These are phyloP conservation scores for Pachyrhizus erosus DNA, from an alignment of 306 rosid species.

Conservation along the genomic window DNA sequence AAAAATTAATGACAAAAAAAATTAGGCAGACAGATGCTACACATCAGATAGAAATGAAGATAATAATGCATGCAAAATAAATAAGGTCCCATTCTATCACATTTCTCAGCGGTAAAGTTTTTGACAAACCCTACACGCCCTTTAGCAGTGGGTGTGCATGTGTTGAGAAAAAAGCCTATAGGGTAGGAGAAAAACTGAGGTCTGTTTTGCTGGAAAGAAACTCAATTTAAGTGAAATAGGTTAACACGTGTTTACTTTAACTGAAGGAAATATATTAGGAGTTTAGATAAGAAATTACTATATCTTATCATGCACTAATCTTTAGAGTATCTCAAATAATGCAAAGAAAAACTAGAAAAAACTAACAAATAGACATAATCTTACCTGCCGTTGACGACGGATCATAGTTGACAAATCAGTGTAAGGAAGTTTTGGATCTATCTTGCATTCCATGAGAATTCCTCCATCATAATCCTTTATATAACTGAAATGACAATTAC, in stretches of 20 bases:
- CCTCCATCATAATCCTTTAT: slow-evolving; percentile 99
- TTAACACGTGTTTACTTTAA: background rate
- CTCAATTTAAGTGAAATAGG: background rate
- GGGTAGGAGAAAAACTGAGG: background rate
- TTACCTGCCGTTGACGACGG: slow-evolving; percentile 93
- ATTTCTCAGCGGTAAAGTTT: background rate
- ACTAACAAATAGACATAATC: slow-evolving; percentile 12
- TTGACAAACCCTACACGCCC: slow-evolving; percentile 17
- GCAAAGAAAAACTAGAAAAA: slow-evolving; percentile 36
- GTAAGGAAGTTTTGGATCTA: slow-evolving; percentile 93
- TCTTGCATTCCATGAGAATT: slow-evolving; percentile 96
- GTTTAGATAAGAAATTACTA: background rate
- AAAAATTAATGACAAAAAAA: slow-evolving; percentile 28
- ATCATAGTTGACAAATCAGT: slow-evolving; percentile 94
- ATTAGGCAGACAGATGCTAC: slow-evolving; percentile 12
- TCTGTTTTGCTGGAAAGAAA: background rate
- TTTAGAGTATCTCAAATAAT: background rate
- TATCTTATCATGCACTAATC: background rate
- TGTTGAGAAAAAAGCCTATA: background rate
- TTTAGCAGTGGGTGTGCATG: background rate
- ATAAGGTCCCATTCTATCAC: background rate
- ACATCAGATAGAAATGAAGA: slow-evolving; percentile 37
- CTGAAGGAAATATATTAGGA: background rate
- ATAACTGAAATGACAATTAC: slow-evolving; percentile 62
- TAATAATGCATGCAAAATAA: slow-evolving; percentile 14